Base-by-base conservation (phyloP, 768 basidiomycete genomes). In the Kwoniella botswanensis region DNA sequence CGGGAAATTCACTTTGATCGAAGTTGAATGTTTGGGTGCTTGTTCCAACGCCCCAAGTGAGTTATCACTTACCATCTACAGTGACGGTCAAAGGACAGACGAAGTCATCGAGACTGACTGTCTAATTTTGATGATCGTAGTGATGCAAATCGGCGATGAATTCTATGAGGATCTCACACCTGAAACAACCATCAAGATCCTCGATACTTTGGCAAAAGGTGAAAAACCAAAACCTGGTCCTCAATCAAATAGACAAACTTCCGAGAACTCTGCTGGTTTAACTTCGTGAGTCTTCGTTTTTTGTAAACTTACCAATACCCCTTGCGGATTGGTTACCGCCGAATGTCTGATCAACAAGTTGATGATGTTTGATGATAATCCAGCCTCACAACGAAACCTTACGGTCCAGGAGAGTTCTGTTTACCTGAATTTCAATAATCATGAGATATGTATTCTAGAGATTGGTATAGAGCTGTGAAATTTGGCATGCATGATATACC, bases 11-110 rank as follows among this genome's bases (percentile, higher is more conserved):
- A 97, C 97, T 11, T 90, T 98, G 54, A 88, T 99, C 68, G 97
- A 99, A 85, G 97, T 98, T 35, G 97, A 99, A 85, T 99, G 97
- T 84, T 91, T 98, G 79, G 97, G 97, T 67, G 96, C 97, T 65
- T 99, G 97, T 86, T 93, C 92, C 78, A 99, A 98, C 85, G 97
- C 83, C 2, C 83, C 82, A 6, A 83, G 82, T 82, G 66, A 75
- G 82, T 79, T 26, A 50, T 18, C 10, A 18, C 26, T 26, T 26
- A 26, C 26, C 26, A 26, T 26, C 26, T 26, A 26, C 26, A 26
- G 26, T 26, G 26, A 26, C 26, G 26, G 26, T 62, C 41, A 22
- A 46, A n/a, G 13, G 22, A 13, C 12, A 22, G 56, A 57, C 3
- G 56, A 24, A 57, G 15, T 22, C 3, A 15, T 29, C 13, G 56